Percentiles rank a stretch among this genome's conserved stretches.
Evolutionary conservation across 2,329 filamentous ascomycete genomes (phyloP).

Genomic region (Pseudocercospora pini-densiflorae): DNA sequence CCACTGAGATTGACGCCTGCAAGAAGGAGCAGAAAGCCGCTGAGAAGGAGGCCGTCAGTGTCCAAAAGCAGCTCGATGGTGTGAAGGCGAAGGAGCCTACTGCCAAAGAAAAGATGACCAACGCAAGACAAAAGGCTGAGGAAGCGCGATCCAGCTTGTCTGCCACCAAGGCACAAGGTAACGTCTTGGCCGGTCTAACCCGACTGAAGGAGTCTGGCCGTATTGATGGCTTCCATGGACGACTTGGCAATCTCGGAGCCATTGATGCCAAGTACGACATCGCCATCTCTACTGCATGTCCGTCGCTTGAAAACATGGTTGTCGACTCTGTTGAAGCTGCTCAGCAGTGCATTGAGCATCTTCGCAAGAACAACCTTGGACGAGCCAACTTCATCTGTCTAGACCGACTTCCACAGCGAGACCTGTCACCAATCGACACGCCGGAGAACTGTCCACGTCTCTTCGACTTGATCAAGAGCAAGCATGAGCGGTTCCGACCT

Average conservation of each 20-base stretch:
- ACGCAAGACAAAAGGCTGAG: constrained; percentile 90
- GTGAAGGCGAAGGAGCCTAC: constrained; percentile 79
- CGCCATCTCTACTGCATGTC: constrained; percentile 96
- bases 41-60: constrained; percentile 73
- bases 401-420: constrained; percentile 79
- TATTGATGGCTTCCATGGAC: constrained; percentile 95
- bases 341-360: constrained; percentile 96
- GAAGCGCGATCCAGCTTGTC: constrained; percentile 91
- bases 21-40: constrained; percentile 73
- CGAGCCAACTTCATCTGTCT: constrained; percentile 97
- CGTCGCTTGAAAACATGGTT: constrained; percentile 91
- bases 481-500: constrained; percentile 82
- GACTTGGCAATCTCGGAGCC: constrained; percentile 88
- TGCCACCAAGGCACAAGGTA: constrained; percentile 84
- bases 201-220: constrained; percentile 93
- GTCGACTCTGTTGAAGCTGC: constrained; percentile 95
- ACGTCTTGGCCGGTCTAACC: constrained; percentile 86
- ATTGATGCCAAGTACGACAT: constrained; percentile 96
- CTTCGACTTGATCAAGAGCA: constrained; percentile 89
- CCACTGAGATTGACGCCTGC: constrained; percentile 74
- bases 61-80: constrained; percentile 73
- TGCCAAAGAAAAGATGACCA: constrained; percentile 82
- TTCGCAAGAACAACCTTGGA: constrained; percentile 95
- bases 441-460: constrained; percentile 90
- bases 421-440: constrained; percentile 80